phyloP scores from a whole-genome alignment of 345 rosid species.

The Hevea brasiliensis region DNA sequence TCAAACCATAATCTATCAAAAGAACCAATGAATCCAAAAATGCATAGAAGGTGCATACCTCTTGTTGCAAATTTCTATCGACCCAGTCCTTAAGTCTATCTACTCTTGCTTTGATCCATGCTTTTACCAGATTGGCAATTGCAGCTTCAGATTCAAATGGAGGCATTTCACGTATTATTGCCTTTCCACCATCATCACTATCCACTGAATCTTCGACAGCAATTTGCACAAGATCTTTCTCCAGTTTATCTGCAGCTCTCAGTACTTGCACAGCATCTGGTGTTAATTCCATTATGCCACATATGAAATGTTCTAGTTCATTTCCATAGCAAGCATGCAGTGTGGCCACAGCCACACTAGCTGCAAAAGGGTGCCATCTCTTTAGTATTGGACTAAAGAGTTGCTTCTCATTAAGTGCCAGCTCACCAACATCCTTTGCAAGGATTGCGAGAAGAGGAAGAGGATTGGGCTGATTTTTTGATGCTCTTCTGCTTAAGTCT shows the following conservation, averaged over 20 bases:
- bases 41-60: constrained; percentile 44
- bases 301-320: constrained; percentile 83
- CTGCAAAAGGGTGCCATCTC: constrained; percentile 98
- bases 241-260: constrained; percentile 94
- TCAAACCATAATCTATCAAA: not conserved
- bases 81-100: constrained; percentile 91
- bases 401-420: constrained; percentile 74
- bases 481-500: constrained; percentile 93
- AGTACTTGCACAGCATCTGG: constrained; percentile 90
- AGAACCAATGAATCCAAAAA: not conserved
- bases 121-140: constrained; percentile 83
- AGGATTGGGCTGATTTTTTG: constrained; percentile 72
- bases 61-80: constrained; percentile 87
- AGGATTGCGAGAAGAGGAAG: constrained; percentile 92
- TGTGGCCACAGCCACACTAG: constrained; percentile 97
- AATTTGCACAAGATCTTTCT: constrained; percentile 95
- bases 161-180: constrained; percentile 97
- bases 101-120: constrained; percentile 73
- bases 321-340: constrained; percentile 94
- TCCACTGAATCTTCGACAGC: constrained; percentile 98
- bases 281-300: constrained; percentile 75
- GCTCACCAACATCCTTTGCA: constrained; percentile 91
- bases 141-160: constrained; percentile 93
- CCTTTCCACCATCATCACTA: constrained; percentile 98
- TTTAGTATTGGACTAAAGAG: constrained; percentile 89